A percentile compares a stretch with the other conserved stretches of the same genome.
These are phyloP conservation scores for Cadophora malorum DNA, from an alignment of 2,329 filamentous ascomycete species.

Conservation along the genomic window DNA sequence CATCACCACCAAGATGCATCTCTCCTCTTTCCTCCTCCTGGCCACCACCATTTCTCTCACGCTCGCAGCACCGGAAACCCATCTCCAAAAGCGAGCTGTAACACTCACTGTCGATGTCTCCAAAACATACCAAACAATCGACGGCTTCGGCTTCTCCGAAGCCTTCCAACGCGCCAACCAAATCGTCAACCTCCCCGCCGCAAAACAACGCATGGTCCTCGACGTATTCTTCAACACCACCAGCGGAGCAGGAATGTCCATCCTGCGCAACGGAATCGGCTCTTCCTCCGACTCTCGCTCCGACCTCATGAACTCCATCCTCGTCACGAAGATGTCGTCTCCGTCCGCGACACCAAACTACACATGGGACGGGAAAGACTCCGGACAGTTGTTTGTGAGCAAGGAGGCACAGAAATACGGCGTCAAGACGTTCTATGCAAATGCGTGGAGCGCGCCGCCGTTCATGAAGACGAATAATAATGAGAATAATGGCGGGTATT, in stretches of 20 bases:
- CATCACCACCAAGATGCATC: background rate
- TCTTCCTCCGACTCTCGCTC: conserved; percentile 44
- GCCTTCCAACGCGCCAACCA: conserved; percentile 54
- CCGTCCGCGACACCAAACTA: conserved; percentile 52
- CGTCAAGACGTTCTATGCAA: conserved; percentile 54
- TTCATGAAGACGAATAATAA: conserved; percentile 58
- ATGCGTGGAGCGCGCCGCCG: conserved; percentile 58
- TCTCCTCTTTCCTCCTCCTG: background rate
- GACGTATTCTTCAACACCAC: conserved; percentile 54
- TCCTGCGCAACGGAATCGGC: conserved; percentile 57
- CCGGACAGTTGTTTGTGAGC: conserved; percentile 58
- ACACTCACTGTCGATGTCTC: conserved; percentile 37
- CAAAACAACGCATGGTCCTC: conserved; percentile 48
- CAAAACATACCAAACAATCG: conserved; percentile 47
- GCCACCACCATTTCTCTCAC: background rate
- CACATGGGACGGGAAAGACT: conserved; percentile 54
- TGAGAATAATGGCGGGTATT: conserved; percentile 52
- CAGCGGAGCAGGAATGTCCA: conserved; percentile 55
- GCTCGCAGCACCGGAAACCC: background rate
- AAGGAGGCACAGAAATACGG: conserved; percentile 53
- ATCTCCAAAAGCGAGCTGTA: conserved; percentile 2
- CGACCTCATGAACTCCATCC: conserved; percentile 49
- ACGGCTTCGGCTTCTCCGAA: conserved; percentile 57
- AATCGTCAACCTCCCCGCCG: conserved; percentile 46
- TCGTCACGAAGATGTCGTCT: conserved; percentile 52